Percentiles rank a stretch among this genome's conserved stretches.
These are phyloP conservation scores for Podospora appendiculata DNA, from an alignment of 495 filamentous ascomycete genomes.

Conservation along the genomic window DNA sequence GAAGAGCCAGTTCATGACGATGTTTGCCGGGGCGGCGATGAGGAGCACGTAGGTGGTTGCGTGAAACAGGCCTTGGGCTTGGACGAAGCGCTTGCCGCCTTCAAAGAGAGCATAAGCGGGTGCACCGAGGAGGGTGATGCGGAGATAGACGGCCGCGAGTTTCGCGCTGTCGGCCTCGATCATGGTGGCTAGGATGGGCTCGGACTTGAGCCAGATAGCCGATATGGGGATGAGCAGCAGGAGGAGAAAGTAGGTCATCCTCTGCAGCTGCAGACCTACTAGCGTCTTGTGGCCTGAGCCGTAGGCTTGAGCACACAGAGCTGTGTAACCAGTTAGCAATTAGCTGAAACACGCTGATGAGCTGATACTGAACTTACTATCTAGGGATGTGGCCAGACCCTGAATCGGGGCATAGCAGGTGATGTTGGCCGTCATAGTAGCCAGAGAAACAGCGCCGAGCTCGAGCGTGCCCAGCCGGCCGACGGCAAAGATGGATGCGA, in stretches of 20 bases:
- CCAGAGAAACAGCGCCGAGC: conserved; percentile 56
- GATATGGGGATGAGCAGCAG: conserved; percentile 54
- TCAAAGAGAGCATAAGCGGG: conserved; percentile 67
- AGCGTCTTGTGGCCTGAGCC: conserved; percentile 61
- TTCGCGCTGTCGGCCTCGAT: conserved; percentile 52
- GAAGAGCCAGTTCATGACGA: conserved; percentile 60
- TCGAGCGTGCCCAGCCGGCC: conserved; percentile 56
- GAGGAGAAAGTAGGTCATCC: conserved; percentile 62
- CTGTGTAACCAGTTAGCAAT: too few relatives aligned
- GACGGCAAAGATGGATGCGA: conserved; percentile 61
- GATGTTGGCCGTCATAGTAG: conserved; percentile 68
- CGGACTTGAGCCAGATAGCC: conserved; percentile 50
- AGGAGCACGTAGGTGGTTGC: conserved; percentile 62
- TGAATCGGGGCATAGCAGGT: conserved; percentile 67
- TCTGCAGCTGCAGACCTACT: conserved; percentile 64
- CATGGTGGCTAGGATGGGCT: conserved; percentile 48
- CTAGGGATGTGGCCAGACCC: conserved; percentile 61
- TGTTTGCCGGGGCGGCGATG: conserved; percentile 59
- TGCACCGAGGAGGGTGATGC: conserved; percentile 54
- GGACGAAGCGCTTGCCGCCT: conserved; percentile 61
- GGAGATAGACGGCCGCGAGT: conserved; percentile 62
- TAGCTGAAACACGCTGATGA: too few relatives aligned
- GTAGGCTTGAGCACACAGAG: conserved; percentile 69
- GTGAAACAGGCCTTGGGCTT: conserved; percentile 65
- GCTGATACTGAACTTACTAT: conserved; percentile 28